These are phyloP conservation scores for Cicer chorassanicum DNA, from an alignment of 306 rosid genomes.

Conservation along the genomic window DNA sequence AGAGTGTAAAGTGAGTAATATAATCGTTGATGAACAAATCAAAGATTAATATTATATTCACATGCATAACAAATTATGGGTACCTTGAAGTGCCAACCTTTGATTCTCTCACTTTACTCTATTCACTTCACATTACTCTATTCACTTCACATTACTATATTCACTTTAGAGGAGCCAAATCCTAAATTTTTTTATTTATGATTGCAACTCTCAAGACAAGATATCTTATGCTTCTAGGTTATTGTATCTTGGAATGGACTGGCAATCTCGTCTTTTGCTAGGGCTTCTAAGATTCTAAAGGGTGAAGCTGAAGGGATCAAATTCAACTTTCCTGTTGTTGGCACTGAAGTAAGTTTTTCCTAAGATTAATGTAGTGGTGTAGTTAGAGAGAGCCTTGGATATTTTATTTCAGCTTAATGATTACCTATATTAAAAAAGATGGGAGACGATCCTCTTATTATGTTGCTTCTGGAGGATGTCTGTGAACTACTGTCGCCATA, in stretches of 20 bases:
- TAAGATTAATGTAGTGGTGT: slow-evolving; percentile 17
- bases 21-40: neutral
- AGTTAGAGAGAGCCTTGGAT: slow-evolving; percentile 29
- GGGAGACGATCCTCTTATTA: slow-evolving; percentile 16
- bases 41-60: slow-evolving; percentile 6
- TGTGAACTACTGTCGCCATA: slow-evolving; percentile 11
- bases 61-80: neutral
- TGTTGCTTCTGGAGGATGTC: slow-evolving; percentile 26
- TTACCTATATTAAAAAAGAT: slow-evolving; percentile 24
- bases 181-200: neutral
- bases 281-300: slow-evolving; percentile 88
- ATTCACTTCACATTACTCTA: neutral
- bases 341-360: slow-evolving; percentile 71
- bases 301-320: slow-evolving; percentile 62
- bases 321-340: slow-evolving; percentile 79
- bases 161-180: neutral
- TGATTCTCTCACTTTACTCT: neutral
- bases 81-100: neutral
- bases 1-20: neutral
- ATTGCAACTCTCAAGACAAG: slow-evolving; percentile 48
- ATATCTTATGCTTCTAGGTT: slow-evolving; percentile 62
- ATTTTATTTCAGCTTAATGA: slow-evolving; percentile 24
- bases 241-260: slow-evolving; percentile 97
- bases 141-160: neutral
- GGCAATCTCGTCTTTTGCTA: slow-evolving; percentile 85